Base-by-base conservation (phyloP, 2,329 filamentous ascomycete genomes). In the Cordyceps cicadae region DNA sequence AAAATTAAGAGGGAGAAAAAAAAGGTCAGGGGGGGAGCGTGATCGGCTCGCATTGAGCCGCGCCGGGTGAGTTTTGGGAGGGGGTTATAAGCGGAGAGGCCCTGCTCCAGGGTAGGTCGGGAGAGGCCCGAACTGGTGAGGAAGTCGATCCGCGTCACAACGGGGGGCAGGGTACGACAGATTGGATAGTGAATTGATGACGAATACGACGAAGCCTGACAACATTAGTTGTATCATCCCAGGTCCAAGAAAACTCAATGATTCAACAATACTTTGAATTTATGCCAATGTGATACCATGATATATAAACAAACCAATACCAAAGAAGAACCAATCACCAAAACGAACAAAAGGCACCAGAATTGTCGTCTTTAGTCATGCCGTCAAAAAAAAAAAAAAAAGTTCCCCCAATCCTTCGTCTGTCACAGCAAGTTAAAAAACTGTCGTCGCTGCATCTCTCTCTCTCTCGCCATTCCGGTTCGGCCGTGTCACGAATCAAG, bases 271-370 rank as follows among this genome's bases (percentile, higher is more conserved):
- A 54, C 58, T 60, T 50, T 58, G 48, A 62, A 62, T 62, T 62
- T 56, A 62, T 62, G 60, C 60, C 51, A 62, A 62, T 62, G 60
- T 54, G 53, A 62, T 62, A 62, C 54, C 54, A 37, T 62, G 53
- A 62, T 62, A 62, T 62, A 54, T 54, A 62, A 59, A 54, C 24
- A 61, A 54, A 59, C 46, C 49, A 58, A n/a, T 24, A 50, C 39
- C 6, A 32, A 15, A 50, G 3, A 32, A 15, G 34, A 51, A 15
- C 41, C 39, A 55, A 17, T 45, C 43, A 32, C 5, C 54, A n/a
- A 53, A 41, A 54, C 54, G 32, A 53, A 41, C 26, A 8, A 41
- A 15, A 41, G 5, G 9, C 43, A 46, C 5, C 34, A 37, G 6
- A 37, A 37, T 17, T 9, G 11, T 53, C 12, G 7, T 43, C 17